Evolutionary conservation across 331 rosid genomes (phyloP).

Genomic region (Quercus tomentella): DNA sequence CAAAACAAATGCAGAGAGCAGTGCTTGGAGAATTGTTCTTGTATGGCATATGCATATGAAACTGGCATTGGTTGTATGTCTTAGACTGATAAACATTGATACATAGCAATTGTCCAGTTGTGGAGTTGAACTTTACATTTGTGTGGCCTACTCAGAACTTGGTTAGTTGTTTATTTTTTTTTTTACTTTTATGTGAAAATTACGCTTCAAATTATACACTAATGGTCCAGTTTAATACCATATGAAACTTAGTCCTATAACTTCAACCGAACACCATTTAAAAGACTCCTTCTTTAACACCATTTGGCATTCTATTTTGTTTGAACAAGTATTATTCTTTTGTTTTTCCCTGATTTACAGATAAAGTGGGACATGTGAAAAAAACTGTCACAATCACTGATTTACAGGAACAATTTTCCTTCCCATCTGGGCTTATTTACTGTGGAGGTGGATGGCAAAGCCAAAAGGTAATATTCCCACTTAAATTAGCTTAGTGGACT

Average conservation of each 20-base stretch:
- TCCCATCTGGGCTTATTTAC: not conserved
- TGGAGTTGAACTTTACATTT: slow-evolving; percentile 15
- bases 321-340: not conserved
- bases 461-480: not conserved
- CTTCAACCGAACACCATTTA: not conserved
- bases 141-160: slow-evolving; percentile 4
- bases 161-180: not conserved
- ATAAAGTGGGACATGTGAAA: not conserved
- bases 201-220: no score
- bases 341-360: not conserved
- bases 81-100: slow-evolving; percentile 12
- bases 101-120: not conserved
- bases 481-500: no score
- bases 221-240: no score
- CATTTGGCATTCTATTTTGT: not conserved
- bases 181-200: no score
- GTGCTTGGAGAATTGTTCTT: slow-evolving; percentile 22
- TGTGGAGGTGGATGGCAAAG: slow-evolving; percentile 5
- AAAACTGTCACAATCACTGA: not conserved
- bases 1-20: slow-evolving; percentile 1
- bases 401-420: slow-evolving; percentile 4
- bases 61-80: slow-evolving; percentile 17
- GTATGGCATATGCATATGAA: slow-evolving; percentile 15
- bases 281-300: no score
- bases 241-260: not conserved